A percentile compares a stretch with the other conserved stretches of the same genome.
Evolutionary conservation across 116 monocot species (phyloP).

Genomic region (Posidonia oceanica): DNA sequence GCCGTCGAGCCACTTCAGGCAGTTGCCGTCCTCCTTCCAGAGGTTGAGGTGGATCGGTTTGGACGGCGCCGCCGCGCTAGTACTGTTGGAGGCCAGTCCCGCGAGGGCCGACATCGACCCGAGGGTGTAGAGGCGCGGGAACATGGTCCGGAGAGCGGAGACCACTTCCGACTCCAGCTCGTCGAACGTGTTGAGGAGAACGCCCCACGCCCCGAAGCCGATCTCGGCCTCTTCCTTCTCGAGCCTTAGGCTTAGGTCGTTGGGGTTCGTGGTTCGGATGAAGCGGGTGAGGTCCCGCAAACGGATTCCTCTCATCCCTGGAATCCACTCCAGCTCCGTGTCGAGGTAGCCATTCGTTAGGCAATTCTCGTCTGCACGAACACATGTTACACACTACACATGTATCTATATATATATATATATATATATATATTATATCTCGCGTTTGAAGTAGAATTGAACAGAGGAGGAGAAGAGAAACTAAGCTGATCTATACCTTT

Average conservation of each 20-base stretch:
- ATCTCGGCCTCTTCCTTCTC: constrained; percentile 17
- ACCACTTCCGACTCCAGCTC: constrained; percentile 23
- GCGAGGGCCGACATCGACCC: constrained; percentile 23
- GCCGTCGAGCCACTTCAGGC: constrained; percentile 27
- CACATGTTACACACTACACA: too few relatives aligned
- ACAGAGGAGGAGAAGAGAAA: too few relatives aligned
- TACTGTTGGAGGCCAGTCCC: background rate
- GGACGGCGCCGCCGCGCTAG: background rate
- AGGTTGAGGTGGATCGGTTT: constrained; percentile 10
- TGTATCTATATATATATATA: too few relatives aligned
- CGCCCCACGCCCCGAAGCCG: constrained; percentile 6
- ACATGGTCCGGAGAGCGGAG: constrained; percentile 6
- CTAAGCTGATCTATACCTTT: background rate
- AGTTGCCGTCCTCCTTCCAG: constrained; percentile 30
- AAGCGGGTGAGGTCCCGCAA: constrained; percentile 24
- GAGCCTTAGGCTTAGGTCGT: constrained; percentile 13
- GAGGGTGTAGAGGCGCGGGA: constrained; percentile 31
- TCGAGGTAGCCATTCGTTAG: constrained; percentile 26
- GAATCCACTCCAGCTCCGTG: constrained; percentile 18
- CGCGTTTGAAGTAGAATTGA: too few relatives aligned
- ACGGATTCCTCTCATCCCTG: constrained; percentile 24
- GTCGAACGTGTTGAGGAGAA: constrained; percentile 41
- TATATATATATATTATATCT: too few relatives aligned
- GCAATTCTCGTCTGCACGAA: constrained; percentile 12
- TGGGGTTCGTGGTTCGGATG: constrained; percentile 12